phyloP scores from a whole-genome alignment of 345 rosid genomes.

The Xanthoceras sorbifolium region DNA sequence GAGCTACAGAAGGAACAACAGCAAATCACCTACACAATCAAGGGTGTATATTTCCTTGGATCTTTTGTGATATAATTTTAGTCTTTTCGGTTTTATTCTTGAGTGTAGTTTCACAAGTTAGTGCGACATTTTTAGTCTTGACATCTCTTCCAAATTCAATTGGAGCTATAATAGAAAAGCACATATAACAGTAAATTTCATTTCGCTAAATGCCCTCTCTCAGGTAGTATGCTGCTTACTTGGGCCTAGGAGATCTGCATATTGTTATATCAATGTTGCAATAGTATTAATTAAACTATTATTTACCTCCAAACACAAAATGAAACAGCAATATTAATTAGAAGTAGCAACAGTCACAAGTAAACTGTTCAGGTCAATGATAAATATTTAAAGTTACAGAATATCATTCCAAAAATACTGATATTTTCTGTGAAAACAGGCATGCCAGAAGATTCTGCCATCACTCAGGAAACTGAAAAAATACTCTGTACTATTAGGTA shows the following conservation, averaged over 20 bases:
- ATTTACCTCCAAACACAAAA: not conserved
- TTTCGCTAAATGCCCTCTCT: not conserved
- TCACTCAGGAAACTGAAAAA: no score
- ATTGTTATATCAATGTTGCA: not conserved
- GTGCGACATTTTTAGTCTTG: not conserved
- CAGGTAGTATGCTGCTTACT: no score
- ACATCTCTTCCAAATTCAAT: not conserved
- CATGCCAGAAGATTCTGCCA: no score
- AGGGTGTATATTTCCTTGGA: not conserved
- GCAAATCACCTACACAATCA: not conserved
- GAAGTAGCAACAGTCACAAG: not conserved
- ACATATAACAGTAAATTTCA: no score
- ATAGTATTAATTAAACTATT: not conserved
- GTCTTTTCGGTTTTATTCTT: not conserved
- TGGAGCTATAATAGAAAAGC: not conserved
- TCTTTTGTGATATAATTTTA: no score
- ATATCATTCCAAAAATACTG: not conserved
- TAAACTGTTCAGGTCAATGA: not conserved
- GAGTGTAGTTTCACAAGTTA: not conserved
- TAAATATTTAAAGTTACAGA: not conserved
- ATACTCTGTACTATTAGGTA: no score
- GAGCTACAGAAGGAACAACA: not conserved
- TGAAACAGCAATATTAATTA: not conserved
- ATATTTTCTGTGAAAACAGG: not conserved
- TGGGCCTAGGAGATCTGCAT: no score